phyloP scores from a whole-genome alignment of 208 protist species.

The Polymyxa betae region DNA sequence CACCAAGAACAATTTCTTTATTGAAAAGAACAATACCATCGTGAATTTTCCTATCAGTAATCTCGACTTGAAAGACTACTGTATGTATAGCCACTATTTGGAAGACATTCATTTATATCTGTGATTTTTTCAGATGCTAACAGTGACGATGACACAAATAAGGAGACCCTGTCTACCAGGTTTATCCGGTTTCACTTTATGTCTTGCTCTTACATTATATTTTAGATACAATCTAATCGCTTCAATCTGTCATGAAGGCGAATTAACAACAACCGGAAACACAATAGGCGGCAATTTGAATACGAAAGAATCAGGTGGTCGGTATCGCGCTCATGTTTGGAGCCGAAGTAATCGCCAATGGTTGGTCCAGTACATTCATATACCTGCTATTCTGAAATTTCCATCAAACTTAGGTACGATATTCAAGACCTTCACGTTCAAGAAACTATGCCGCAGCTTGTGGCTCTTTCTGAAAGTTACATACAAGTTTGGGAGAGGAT shows the following conservation, averaged over 20 bases:
- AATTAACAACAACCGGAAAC: slow-evolving; percentile 6
- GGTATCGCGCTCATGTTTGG: slow-evolving; percentile 33
- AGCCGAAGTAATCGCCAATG: slow-evolving; percentile 51
- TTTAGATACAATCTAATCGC: slow-evolving; percentile 48
- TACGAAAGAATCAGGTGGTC: not conserved
- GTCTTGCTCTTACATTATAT: not conserved
- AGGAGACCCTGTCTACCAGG: slow-evolving; percentile 22
- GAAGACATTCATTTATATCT: not conserved
- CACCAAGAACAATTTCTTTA: slow-evolving; percentile 59
- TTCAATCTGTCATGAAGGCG: slow-evolving; percentile 51
- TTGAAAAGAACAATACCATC: slow-evolving; percentile 64
- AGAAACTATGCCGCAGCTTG: slow-evolving; percentile 56
- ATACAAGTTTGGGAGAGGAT: slow-evolving; percentile 51
- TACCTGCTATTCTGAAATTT: not conserved
- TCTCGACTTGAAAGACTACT: slow-evolving; percentile 50
- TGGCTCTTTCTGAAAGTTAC: slow-evolving; percentile 53
- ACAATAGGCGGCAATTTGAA: not conserved
- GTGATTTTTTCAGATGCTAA: not conserved
- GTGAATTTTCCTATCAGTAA: slow-evolving; percentile 63
- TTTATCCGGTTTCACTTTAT: not conserved
- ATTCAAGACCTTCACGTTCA: slow-evolving; percentile 60
- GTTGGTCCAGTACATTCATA: not conserved
- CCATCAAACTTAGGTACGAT: not conserved
- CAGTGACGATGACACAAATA: not conserved
- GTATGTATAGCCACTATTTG: not conserved